phyloP scores from a whole-genome alignment of 2,329 filamentous ascomycete genomes.

The Penicillium sp. region DNA sequence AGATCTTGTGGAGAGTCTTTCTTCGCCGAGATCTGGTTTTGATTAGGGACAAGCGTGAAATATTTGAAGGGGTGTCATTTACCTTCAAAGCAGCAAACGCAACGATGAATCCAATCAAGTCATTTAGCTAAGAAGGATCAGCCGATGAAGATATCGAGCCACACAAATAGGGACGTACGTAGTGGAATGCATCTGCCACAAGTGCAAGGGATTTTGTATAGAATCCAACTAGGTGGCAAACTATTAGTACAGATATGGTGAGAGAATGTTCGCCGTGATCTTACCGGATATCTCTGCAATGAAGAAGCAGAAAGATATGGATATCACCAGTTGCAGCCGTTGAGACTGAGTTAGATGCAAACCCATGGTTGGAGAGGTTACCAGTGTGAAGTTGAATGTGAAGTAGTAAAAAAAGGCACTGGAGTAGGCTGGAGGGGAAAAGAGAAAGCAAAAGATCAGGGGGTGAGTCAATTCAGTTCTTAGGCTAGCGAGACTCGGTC shows the following conservation, averaged over 20 bases:
- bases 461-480: not conserved
- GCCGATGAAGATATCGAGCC: conserved; percentile 53
- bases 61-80: not conserved
- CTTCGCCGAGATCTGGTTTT: conserved; percentile 56
- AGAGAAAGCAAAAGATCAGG: not conserved
- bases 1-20: conserved; percentile 59
- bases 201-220: not conserved
- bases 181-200: not conserved
- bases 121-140: conserved; percentile 68
- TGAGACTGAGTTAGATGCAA: not conserved
- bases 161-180: not conserved
- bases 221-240: not conserved
- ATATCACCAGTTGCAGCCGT: not conserved
- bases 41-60: not conserved
- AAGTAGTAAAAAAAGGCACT: not conserved
- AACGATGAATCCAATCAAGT: conserved; percentile 68
- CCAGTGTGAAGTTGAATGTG: not conserved
- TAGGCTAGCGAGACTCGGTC: not conserved
- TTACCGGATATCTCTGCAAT: conserved; percentile 20
- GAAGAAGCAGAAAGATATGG: conserved; percentile 21
- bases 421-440: not conserved
- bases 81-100: conserved; percentile 64
- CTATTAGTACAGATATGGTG: not conserved
- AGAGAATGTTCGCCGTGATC: conserved; percentile 38
- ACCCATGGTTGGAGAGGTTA: not conserved